Percentiles rank a stretch among this genome's conserved stretches.
Evolutionary conservation across 768 basidiomycete species (phyloP).

Genomic region (Lactarius trivialis): DNA sequence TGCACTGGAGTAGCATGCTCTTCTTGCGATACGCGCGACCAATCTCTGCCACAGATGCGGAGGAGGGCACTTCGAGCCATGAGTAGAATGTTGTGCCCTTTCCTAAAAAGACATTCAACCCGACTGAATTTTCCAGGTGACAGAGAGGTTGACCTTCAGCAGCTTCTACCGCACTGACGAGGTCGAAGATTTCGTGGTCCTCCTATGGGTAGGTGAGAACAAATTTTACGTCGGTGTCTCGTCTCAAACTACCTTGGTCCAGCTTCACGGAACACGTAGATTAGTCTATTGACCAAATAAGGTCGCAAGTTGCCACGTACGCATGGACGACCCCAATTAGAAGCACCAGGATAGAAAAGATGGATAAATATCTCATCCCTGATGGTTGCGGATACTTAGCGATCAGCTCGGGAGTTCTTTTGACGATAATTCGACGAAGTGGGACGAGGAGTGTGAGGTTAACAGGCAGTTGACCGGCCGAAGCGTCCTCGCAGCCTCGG

Average conservation of each 20-base stretch:
- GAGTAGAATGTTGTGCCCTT: slow-evolving; percentile 96
- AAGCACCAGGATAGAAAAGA: slow-evolving; percentile 45
- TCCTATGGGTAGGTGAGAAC: slow-evolving; percentile 41
- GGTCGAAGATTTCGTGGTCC: slow-evolving; percentile 95
- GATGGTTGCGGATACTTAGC: neutral
- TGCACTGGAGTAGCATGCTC: slow-evolving; percentile 85
- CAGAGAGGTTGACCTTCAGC: slow-evolving; percentile 55
- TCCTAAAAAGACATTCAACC: slow-evolving; percentile 33
- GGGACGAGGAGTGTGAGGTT: neutral
- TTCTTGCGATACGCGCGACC: slow-evolving; percentile 87
- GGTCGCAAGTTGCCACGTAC: slow-evolving; percentile 37
- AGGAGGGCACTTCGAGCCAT: slow-evolving; percentile 74
- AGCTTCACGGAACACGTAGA: slow-evolving; percentile 35
- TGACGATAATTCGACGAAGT: slow-evolving; percentile 15
- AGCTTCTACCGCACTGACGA: slow-evolving; percentile 72
- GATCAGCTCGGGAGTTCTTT: neutral
- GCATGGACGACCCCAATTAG: slow-evolving; percentile 50
- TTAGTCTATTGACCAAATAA: neutral
- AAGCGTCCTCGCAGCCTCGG: neutral
- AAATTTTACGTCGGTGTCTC: neutral
- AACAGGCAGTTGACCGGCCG: neutral
- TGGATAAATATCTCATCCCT: slow-evolving; percentile 45
- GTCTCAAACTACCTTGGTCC: slow-evolving; percentile 53
- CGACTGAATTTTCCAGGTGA: neutral
- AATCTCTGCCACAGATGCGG: slow-evolving; percentile 71